A percentile compares a stretch with the other conserved stretches of the same genome.
These are phyloP conservation scores for Lentinula novae-zelandiae DNA, from an alignment of 1,284 basidiomycete genomes.

Conservation along the genomic window DNA sequence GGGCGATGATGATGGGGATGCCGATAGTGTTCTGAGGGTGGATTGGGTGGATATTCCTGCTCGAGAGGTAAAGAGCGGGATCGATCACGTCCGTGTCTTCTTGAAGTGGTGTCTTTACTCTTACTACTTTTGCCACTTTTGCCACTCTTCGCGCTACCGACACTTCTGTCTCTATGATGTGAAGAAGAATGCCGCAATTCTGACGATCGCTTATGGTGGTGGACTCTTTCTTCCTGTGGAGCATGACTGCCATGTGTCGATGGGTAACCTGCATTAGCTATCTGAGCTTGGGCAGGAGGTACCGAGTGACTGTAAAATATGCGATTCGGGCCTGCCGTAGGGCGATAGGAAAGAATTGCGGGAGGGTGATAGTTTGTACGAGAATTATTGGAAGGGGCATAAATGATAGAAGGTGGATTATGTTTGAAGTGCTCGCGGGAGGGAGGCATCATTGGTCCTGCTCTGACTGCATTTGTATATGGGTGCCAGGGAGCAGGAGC, in stretches of 20 bases:
- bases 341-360: conserved; percentile 44
- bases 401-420: conserved; percentile 47
- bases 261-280: conserved; percentile 9
- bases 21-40: conserved; percentile 17
- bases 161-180: conserved; percentile 4
- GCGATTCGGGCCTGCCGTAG: conserved; percentile 41
- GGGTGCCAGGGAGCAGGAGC: conserved; percentile 23
- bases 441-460: conserved; percentile 11
- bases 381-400: conserved; percentile 44
- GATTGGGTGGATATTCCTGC: conserved; percentile 17
- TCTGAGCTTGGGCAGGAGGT: conserved; percentile 22
- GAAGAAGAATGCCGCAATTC: background rate
- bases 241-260: background rate
- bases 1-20: conserved; percentile 1
- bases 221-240: background rate
- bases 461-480: conserved; percentile 20
- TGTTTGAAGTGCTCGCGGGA: conserved; percentile 30
- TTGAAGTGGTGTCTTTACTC: conserved; percentile 16
- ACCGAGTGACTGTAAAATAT: conserved; percentile 56
- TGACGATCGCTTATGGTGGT: conserved; percentile 1
- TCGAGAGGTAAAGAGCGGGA: conserved; percentile 23
- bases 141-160: conserved; percentile 9
- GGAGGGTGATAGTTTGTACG: conserved; percentile 46
- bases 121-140: conserved; percentile 23
- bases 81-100: conserved; percentile 25